Base-by-base conservation (phyloP, 2,329 filamentous ascomycete species). In the Cyphellophora europaea region DNA sequence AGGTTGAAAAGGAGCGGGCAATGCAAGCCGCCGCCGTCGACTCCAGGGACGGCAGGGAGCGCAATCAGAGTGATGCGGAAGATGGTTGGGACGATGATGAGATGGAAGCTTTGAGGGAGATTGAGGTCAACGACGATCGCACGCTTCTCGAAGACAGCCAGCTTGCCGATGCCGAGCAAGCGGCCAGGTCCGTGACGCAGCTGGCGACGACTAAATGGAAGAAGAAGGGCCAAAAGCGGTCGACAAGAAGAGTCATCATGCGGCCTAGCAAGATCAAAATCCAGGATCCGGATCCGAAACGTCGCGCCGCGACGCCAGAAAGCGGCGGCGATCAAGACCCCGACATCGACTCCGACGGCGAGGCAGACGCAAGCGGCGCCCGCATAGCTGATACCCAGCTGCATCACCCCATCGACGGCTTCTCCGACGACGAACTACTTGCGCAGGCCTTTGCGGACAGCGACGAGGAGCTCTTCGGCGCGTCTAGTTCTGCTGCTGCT, bases 141-240 rank as follows among this genome's bases (percentile, higher is more conserved):
- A 46, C 57, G 10, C 47, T 57, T 11, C 52, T 61, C 5, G 46
- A 51, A 11, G 58, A 66, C 40, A 62, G 55, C 27, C 61, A 66
- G 33, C 34, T 38, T 1, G 33, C 15, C 10, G 35, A 40, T 19
- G 30, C 30, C 19, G 33, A 46, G 11, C 27, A 47, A 13, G 32
- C 33, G 5, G 17, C 28, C 23, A 48, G 32, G 31, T 29, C 36
- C 11, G 8, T n/a, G 8, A n/a, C 8, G 8, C 8, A 25, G 21
- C 8, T 8, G 21, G 8, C 21, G 8, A 8, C 21, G 8, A 8
- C 8, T 8, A 25, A 25, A n/a, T 65, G 55, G 49, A 67, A 64
- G 49, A 68, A 67, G 51, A 66, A 61, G 44, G 64, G 63, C 2
- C 65, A 67, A 42, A 69, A 69, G 43, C 54, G 65, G 30, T 66